Evolutionary conservation across 768 basidiomycete species (phyloP).

Genomic region (Tulasnella sp.): DNA sequence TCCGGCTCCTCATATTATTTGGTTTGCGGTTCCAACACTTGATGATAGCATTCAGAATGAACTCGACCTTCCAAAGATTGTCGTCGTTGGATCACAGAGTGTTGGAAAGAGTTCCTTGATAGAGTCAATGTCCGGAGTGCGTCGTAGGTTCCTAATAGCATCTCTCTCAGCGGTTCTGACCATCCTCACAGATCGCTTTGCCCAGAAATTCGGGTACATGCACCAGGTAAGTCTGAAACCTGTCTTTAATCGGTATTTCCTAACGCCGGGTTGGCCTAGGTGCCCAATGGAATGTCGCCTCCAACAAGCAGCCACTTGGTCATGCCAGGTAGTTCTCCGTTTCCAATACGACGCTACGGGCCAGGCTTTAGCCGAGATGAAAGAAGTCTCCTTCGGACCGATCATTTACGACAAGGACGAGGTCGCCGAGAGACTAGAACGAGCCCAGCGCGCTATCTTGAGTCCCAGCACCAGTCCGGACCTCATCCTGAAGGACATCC

Average conservation of each 20-base stretch:
- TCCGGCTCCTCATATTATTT: not conserved
- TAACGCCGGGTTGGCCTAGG: slow-evolving; percentile 28
- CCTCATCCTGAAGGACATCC: not conserved
- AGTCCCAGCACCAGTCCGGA: slow-evolving; percentile 20
- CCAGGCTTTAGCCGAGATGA: slow-evolving; percentile 15
- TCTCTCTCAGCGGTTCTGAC: not conserved
- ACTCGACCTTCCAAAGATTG: slow-evolving; percentile 68
- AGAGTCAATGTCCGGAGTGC: slow-evolving; percentile 55
- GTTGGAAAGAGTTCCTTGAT: slow-evolving; percentile 76
- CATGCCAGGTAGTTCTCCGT: slow-evolving; percentile 37
- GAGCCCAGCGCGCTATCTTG: slow-evolving; percentile 58
- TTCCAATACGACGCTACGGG: slow-evolving; percentile 33
- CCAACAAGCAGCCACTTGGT: slow-evolving; percentile 32
- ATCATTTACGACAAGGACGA: slow-evolving; percentile 16
- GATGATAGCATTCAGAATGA: slow-evolving; percentile 36
- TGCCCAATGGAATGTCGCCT: slow-evolving; percentile 42
- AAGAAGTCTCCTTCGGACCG: slow-evolving; percentile 27
- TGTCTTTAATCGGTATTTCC: not conserved
- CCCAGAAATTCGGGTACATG: slow-evolving; percentile 69
- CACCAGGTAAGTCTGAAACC: slow-evolving; percentile 49
- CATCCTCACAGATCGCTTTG: slow-evolving; percentile 47
- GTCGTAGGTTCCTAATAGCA: not conserved
- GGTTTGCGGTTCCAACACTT: not conserved
- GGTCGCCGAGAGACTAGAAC: slow-evolving; percentile 53
- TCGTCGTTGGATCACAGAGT: slow-evolving; percentile 67